Percentiles rank a stretch among this genome's conserved stretches.
Conservation (phyloP, 371 early-diverging fungal species). For the Mycotypha africana region DNA sequence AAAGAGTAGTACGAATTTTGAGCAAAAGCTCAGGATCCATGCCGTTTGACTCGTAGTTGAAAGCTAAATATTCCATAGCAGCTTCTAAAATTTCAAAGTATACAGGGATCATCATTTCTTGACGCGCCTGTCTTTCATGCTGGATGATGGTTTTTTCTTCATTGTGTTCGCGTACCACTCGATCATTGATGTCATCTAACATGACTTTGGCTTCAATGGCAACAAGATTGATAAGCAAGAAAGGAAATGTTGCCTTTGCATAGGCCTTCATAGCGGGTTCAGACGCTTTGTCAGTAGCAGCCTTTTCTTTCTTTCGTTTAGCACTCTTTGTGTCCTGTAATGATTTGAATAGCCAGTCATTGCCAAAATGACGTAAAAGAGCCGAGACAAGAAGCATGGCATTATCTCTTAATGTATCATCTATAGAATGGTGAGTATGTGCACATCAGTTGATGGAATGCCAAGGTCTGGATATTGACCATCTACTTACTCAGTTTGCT, state of each 20-base stretch:
- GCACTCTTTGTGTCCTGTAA: conserved; percentile 21
- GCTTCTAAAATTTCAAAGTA: conserved; percentile 44
- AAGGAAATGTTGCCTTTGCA: conserved; percentile 34
- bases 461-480: not conserved
- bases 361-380: conserved; percentile 33
- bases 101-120: conserved; percentile 36
- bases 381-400: conserved; percentile 23
- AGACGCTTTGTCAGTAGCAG: conserved; percentile 2
- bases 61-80: conserved; percentile 33
- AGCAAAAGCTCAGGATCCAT: conserved; percentile 41
- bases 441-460: not conserved
- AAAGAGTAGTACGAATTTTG: conserved; percentile 32
- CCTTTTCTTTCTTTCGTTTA: conserved; percentile 21
- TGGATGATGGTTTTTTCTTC: conserved; percentile 8
- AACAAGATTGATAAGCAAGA: conserved; percentile 39
- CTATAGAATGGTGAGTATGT: conserved; percentile 5
- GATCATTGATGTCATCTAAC: conserved; percentile 43
- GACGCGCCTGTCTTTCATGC: conserved; percentile 16
- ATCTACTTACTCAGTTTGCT: conserved; percentile 29
- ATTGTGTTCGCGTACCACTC: conserved; percentile 16
- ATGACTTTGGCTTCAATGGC: conserved; percentile 48
- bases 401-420: conserved; percentile 24
- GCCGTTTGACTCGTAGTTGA: conserved; percentile 8
- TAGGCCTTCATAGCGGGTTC: conserved; percentile 3
- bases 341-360: conserved; percentile 39